Evolutionary conservation across 2,329 filamentous ascomycete genomes (phyloP).

Genomic region (Aspergillus niger): DNA sequence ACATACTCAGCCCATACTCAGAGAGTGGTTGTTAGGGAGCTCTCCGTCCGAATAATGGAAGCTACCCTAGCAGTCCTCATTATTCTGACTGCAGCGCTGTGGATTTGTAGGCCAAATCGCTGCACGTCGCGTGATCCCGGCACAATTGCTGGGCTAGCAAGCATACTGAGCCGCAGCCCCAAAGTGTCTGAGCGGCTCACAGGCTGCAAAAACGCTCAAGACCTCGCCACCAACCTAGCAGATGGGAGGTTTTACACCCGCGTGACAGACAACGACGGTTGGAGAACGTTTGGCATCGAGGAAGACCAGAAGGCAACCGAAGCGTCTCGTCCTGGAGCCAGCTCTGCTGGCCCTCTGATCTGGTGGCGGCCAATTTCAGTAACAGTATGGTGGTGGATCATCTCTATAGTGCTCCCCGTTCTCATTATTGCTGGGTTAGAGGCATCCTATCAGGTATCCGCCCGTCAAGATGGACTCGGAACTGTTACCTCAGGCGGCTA

Average conservation of each 20-base stretch:
- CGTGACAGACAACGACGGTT: neutral
- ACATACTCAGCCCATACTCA: neutral
- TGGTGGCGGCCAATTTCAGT: conserved; percentile 11
- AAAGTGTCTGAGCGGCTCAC: neutral
- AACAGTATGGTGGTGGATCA: neutral
- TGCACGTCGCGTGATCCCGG: conserved; percentile 13
- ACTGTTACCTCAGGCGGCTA: conserved; percentile 19
- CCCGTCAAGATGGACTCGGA: neutral
- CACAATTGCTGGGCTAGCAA: conserved; percentile 11
- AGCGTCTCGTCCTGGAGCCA: neutral
- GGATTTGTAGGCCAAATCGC: conserved; percentile 2
- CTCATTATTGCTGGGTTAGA: conserved; percentile 8
- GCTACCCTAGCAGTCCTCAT: conserved; percentile 1
- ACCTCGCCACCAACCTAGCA: neutral
- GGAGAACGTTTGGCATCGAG: conserved; percentile 3
- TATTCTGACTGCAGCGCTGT: conserved; percentile 3
- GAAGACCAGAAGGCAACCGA: neutral
- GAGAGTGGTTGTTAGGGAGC: conserved; percentile 7
- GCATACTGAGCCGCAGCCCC: conserved; percentile 4
- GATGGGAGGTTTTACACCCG: neutral
- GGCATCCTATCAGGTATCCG: conserved; percentile 7
- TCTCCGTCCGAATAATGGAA: conserved; percentile 13
- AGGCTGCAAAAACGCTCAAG: conserved; percentile 1
- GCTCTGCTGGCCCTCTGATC: neutral
- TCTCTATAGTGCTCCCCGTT: conserved; percentile 5